phyloP scores from a whole-genome alignment of 2,329 filamentous ascomycete species.

The Aspergillus hortae region DNA sequence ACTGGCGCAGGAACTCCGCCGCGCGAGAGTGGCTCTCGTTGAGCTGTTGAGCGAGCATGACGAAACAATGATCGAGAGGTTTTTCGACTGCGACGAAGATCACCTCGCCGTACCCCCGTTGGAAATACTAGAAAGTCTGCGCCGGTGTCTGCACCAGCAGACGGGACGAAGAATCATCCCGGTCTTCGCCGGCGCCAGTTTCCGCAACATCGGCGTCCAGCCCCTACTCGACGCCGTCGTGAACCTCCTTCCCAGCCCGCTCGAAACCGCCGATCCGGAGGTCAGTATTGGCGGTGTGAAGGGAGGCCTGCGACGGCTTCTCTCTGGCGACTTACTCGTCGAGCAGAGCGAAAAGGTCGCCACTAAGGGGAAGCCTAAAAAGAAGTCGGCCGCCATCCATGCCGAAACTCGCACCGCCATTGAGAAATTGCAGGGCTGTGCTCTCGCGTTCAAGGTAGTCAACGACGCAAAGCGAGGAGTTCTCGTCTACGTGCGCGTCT shows the following conservation, averaged over 20 bases:
- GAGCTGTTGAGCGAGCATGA: conserved; percentile 87
- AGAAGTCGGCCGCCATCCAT: conserved; percentile 36
- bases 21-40: conserved; percentile 72
- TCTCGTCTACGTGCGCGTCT: conserved; percentile 87
- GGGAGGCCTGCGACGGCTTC: conserved; percentile 51
- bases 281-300: conserved; percentile 62
- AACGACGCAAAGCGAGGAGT: conserved; percentile 82
- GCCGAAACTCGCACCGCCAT: conserved; percentile 46
- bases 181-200: conserved; percentile 86
- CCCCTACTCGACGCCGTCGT: conserved; percentile 84
- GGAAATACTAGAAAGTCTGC: conserved; percentile 69
- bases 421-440: conserved; percentile 66
- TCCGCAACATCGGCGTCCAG: conserved; percentile 90
- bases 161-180: conserved; percentile 70
- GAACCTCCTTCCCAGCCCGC: conserved; percentile 79
- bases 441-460: conserved; percentile 86
- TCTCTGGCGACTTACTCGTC: conserved; percentile 45
- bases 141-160: conserved; percentile 63
- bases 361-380: conserved; percentile 41
- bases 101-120: conserved; percentile 62
- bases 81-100: conserved; percentile 73
- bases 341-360: conserved; percentile 29
- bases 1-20: conserved; percentile 65
- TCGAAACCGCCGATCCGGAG: conserved; percentile 74
- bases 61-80: conserved; percentile 78